Evolutionary conservation across 768 basidiomycete species (phyloP), one percentile per base, ranked within the genome.

Genomic region (Dacryopinax primogenitus): DNA sequence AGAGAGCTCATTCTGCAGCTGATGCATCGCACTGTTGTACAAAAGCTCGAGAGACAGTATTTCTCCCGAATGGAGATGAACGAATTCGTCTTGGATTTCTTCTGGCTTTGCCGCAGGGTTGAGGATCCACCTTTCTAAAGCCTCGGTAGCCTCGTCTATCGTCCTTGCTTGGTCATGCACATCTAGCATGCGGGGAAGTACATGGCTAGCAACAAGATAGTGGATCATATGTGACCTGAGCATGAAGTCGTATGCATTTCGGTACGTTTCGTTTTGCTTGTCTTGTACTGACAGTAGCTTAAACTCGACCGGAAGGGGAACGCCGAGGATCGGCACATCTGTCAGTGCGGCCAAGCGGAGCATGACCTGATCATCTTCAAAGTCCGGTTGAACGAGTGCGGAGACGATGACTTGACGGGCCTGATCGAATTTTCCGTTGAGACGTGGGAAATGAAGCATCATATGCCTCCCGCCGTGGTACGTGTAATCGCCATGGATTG

Each of bases 41-140:
- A 69, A 64, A 15, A 68, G 13, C 16, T 65, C 66, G 47, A 70
- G 70, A 6, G 67, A 68, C 32, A 69, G 66, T n/a, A 64, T 12
- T 30, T 58, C 26, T 3, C 30, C 51, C 13, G 51, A 36, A 1
- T 18, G 39, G 45, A 65, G 51, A 33, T 26, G 45, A 26, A 65
- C 33, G 65, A 32, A 65, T 28, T 32, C 28, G 36, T 44, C 15
- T 1, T 0, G 1, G 16, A 67, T 4, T 36, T 34, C 15, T 11
- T 58, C 30, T 30, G 51, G 51, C 23, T 11, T 28, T 3, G 26
- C 23, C 9, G 3, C 51, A 7, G 51, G 51, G 32, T 3, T 26
- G 9, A 7, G 3, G 51, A 58, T 58, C 51, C 51, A 58, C 13
- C 21, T 26, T 21, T 58, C 51, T 21, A 58, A 1, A 15, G 33